Evolutionary conservation across 805 yeast genomes (phyloP), one percentile per base, ranked within the genome.

Genomic region (Nakazawaea holstii): DNA sequence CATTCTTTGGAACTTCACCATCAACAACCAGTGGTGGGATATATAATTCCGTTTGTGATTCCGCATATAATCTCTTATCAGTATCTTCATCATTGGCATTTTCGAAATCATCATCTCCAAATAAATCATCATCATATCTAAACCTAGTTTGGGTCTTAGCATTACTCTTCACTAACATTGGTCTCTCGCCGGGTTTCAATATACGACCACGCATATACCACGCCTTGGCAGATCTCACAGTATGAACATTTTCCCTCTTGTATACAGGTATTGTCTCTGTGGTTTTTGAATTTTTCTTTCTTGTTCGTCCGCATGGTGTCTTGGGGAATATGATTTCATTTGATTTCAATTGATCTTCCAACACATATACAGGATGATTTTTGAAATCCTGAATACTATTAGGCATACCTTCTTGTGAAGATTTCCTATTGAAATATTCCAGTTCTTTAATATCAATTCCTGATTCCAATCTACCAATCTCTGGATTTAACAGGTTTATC

Each of bases 191-290:
- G 0, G 80, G 61, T 56, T 81, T 87, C 33, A 94, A 62, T 0
- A 81, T 73, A 17, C 97, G 67, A 0, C 99, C 99, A 39, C 74
- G 67, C 65, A 85, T 74, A 58, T 83, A 87, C 98, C 98, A 94
- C 1, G 86, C 89, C 55, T 80, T 82, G 0, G 96, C 87, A 0
- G 95, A 80, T 49, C 81, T 70, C 17, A 91, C 74, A 2, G 57
- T 58, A 41, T 78, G 72, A 1, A 94, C 88, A 55, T 83, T 80
- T 1, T 74, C 62, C 20, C 96, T 67, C 41, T 77, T 79, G 57
- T 78, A 94, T 0, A 92, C 89, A 3, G 83, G 80, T 1, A 83
- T 65, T 7, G 74, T 58, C 6, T 49, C 57, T 8, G 74, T 69
- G 28, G 66, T 65, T 45, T 67, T 73, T 5, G 62, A 54, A 10